A percentile compares a stretch with the other conserved stretches of the same genome.
phyloP scores from a whole-genome alignment of 2,329 filamentous ascomycete species.

The Thermomyces lanuginosus region DNA sequence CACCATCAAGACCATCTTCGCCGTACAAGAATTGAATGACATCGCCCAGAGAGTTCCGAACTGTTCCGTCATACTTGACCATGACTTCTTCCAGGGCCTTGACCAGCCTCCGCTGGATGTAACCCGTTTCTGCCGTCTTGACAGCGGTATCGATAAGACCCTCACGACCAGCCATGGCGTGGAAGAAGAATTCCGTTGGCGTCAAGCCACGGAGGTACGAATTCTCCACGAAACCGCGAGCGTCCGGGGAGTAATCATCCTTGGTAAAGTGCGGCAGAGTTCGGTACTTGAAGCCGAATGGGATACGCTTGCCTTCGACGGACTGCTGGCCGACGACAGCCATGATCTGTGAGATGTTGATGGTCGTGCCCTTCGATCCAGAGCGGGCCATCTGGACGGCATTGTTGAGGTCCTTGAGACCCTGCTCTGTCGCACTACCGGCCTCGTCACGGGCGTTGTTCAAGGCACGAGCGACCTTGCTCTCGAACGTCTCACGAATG shows the following conservation, averaged over 20 bases:
- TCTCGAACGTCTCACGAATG: conserved; percentile 94
- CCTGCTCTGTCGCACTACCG: conserved; percentile 79
- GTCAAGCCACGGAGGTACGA: conserved; percentile 93
- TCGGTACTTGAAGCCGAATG: conserved; percentile 96
- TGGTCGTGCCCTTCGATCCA: conserved; percentile 94
- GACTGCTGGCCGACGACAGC: conserved; percentile 95
- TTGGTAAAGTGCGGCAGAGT: conserved; percentile 97
- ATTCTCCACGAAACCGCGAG: conserved; percentile 95
- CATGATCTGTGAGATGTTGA: conserved; percentile 99
- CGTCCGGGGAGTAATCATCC: conserved; percentile 95
- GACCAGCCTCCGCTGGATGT: conserved; percentile 94
- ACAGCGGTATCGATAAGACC: conserved; percentile 99
- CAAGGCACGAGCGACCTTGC: conserved; percentile 81
- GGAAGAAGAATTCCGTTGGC: conserved; percentile 96
- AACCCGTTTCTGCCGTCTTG: conserved; percentile 97
- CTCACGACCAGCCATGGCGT: conserved; percentile 99
- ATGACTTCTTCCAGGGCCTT: conserved; percentile 97
- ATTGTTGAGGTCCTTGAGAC: conserved; percentile 90
- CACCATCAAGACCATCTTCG: conserved; percentile 89
- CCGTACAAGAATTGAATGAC: conserved; percentile 96
- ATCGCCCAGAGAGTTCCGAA: conserved; percentile 90
- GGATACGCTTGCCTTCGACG: conserved; percentile 96
- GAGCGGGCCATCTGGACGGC: conserved; percentile 91
- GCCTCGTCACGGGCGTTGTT: conserved; percentile 95
- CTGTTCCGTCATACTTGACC: conserved; percentile 92